Evolutionary conservation across 176 grass and related monocot species (phyloP), one percentile per base, ranked within the genome.

Genomic region (Phyllostachys edulis): DNA sequence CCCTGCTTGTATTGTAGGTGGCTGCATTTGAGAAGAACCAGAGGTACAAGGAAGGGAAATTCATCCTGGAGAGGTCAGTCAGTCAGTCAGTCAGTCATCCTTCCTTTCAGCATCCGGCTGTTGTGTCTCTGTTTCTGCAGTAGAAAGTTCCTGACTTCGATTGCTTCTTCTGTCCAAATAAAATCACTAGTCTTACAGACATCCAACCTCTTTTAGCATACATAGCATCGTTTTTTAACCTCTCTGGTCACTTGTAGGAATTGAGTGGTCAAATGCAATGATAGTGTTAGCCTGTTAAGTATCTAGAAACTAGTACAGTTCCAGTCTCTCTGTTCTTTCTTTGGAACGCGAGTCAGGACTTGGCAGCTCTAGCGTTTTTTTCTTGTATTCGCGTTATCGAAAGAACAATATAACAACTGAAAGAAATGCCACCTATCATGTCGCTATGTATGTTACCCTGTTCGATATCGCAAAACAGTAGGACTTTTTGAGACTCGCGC

Each of bases 1-100:
- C 52, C n/a, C 24, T 12, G 4, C 57, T 24, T 5, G 45, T 47
- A 3, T n/a, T 39, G 39, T 62, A 88, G 86, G 16, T 87, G 40
- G 63, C 80, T 65, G 89, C 85, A 8, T 67, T 62, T 52, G 80
- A 87, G 0, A 87, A 84, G 60, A 73, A 0, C 39, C 85, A 90
- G 74, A 69, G 52, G 68, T 90, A 90, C 61, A 90, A 90, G 76
- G 89, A 87, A 61, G 89, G 89, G 49, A 90, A 90, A 55, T 87
- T 91, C 77, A 80, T 91, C 85, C 75, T 91, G 0, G 85, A 91
- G 63, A 91, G 85, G 88, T 59, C 1, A n/a, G 20, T 3, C 61
- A 16, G 21, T 60, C 0, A 24, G 88, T 59, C 1, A n/a, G 20
- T 3, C 61, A 16, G 21, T 60, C 0, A 24, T 23, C n/a, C 21